Base-by-base conservation (phyloP, 2,329 filamentous ascomycete genomes). In the Pyrenophora tritici-repentis region DNA sequence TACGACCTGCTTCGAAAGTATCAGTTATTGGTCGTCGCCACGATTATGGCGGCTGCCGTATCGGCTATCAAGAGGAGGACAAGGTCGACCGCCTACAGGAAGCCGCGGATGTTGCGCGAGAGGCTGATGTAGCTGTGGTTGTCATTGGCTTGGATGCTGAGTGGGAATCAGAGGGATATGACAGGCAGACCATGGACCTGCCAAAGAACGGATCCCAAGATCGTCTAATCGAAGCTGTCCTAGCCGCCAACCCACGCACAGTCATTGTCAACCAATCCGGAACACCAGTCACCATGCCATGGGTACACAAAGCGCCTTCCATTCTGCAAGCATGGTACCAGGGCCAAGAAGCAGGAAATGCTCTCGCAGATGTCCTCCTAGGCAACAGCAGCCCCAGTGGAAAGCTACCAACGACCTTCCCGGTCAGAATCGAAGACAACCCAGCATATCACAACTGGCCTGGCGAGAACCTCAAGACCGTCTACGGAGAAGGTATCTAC, bases 311-410 rank as follows among this genome's bases (percentile, higher is more conserved):
- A 17, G 85, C 87, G 2, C 82, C 86, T 3, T 83, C 86, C 1
- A 84, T 91, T 24, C 66, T 91, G 1, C 87, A 91, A 66, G 82
- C 89, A 6, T 94, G 89, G 89, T 94, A 91, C 65, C 88, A 89
- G 53, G 90, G 90, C n/a, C 90, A 94, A 65, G 90, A 94, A 75
- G 88, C 87, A 4, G 90, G 90, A 5, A 91, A 92, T 66, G 86
- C 86, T 9, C 87, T 95, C 55, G 89, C 88, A 0, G 89, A 93
- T 59, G 81, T 93, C 1, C 78, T 93, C 0, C 89, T 90, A 57
- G 88, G 89, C 40, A 82, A 86, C 55, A 81, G 83, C 39, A 91
- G 89, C 66, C 90, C 90, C 0, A 86, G 84, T 53, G 89, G 85
- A 12, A 91, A 91, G 70, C 79, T 92, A 1, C 87, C 88, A 0